phyloP scores from a whole-genome alignment of 768 basidiomycete genomes.

The Lentinula raphanica region DNA sequence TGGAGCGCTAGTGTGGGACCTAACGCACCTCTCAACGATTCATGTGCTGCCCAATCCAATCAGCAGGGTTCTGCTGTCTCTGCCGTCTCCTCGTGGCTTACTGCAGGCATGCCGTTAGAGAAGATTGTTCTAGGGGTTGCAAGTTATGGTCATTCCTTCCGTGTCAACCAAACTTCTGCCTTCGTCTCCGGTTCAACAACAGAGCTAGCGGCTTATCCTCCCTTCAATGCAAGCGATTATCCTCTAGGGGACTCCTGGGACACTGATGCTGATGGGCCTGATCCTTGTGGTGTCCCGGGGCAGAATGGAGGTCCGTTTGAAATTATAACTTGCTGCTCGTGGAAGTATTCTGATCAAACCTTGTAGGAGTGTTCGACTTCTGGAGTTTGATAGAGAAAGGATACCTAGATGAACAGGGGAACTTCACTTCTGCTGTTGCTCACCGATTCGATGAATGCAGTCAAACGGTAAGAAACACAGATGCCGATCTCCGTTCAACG shows the following conservation, averaged over 20 bases:
- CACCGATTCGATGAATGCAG: slow-evolving; percentile 62
- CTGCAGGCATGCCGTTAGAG: slow-evolving; percentile 67
- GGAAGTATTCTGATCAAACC: neutral
- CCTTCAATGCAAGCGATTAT: slow-evolving; percentile 43
- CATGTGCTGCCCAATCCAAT: slow-evolving; percentile 55
- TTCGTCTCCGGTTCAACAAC: slow-evolving; percentile 32
- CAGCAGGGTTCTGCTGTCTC: slow-evolving; percentile 72
- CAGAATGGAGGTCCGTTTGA: slow-evolving; percentile 40
- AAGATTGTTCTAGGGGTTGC: slow-evolving; percentile 79
- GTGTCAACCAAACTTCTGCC: slow-evolving; percentile 42
- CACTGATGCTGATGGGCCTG: slow-evolving; percentile 36
- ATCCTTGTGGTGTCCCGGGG: slow-evolving; percentile 52
- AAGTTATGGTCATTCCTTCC: slow-evolving; percentile 77
- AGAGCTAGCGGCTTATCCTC: slow-evolving; percentile 42
- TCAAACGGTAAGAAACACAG: slow-evolving; percentile 52
- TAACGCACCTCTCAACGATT: slow-evolving; percentile 83
- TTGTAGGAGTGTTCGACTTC: slow-evolving; percentile 40
- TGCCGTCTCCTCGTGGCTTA: slow-evolving; percentile 67
- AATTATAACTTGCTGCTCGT: neutral
- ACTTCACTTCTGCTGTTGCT: slow-evolving; percentile 41
- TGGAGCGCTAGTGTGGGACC: slow-evolving; percentile 70
- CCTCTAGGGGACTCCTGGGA: slow-evolving; percentile 66
- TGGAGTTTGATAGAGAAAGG: slow-evolving; percentile 58
- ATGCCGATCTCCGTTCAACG: too few species aligned
- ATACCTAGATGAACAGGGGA: slow-evolving; percentile 47